Evolutionary conservation across 2,329 filamentous ascomycete genomes (phyloP).

Genomic region (Talaromyces sp.): DNA sequence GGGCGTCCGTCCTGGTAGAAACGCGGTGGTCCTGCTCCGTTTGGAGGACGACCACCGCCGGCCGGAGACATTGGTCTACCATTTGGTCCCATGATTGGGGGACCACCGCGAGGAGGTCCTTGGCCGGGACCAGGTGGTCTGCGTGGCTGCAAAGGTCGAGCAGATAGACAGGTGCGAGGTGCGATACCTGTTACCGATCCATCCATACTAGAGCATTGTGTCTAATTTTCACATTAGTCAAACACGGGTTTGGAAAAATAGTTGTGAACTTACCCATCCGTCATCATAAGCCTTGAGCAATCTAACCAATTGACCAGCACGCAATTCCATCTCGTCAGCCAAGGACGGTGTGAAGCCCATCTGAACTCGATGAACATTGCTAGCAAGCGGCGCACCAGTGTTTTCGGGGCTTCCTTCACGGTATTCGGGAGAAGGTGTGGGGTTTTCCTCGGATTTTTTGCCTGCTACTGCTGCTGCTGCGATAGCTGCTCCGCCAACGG

Average conservation of each 20-base stretch:
- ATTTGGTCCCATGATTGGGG: conserved; percentile 9
- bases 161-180: conserved; percentile 87
- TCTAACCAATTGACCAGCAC: conserved; percentile 75
- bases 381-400: conserved; percentile 49
- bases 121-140: conserved; percentile 32
- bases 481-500: conserved; percentile 34
- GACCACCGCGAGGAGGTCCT: conserved; percentile 7
- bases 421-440: conserved; percentile 17
- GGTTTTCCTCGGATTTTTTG: conserved; percentile 15
- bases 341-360: conserved; percentile 90
- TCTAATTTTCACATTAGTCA: conserved; percentile 46
- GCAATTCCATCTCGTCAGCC: conserved; percentile 82
- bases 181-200: conserved; percentile 88
- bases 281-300: conserved; percentile 96
- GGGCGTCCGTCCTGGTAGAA: conserved; percentile 22
- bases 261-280: conserved; percentile 70
- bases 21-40: conserved; percentile 12
- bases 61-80: conserved; percentile 39
- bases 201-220: conserved; percentile 85
- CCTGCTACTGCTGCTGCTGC: conserved; percentile 22
- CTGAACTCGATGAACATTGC: conserved; percentile 83
- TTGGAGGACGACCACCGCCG: conserved; percentile 16
- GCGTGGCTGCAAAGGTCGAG: conserved; percentile 83
- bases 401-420: conserved; percentile 20
- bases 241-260: conserved; percentile 21